Percentiles rank a stretch among this genome's conserved stretches.
phyloP scores from a whole-genome alignment of 495 filamentous ascomycete genomes.

The Aspergillus avenaceus region DNA sequence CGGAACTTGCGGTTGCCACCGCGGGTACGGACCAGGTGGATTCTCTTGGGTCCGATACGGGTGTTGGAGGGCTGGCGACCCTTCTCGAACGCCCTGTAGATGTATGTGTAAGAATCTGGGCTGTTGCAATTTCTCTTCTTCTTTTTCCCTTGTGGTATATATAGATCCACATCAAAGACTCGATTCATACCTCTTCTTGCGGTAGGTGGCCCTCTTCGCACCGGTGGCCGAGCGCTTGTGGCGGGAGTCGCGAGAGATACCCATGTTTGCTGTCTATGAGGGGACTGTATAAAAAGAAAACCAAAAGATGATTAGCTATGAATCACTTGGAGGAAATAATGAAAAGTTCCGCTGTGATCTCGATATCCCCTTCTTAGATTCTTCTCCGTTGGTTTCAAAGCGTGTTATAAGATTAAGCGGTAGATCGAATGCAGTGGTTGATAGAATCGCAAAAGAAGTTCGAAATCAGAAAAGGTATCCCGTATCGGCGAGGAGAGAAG shows the following conservation, averaged over 20 bases:
- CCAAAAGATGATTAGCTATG: slow-evolving; percentile 27
- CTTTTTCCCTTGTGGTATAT: slow-evolving; percentile 1
- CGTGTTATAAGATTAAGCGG: not conserved
- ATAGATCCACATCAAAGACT: not conserved
- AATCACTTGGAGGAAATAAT: not conserved
- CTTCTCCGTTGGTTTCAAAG: too few relatives aligned
- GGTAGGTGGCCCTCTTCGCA: slow-evolving; percentile 93
- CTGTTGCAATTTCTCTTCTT: not conserved
- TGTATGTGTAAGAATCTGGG: slow-evolving; percentile 6
- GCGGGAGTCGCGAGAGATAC: slow-evolving; percentile 98
- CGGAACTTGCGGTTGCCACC: slow-evolving; percentile 99
- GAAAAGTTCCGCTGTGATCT: not conserved
- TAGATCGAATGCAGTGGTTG: slow-evolving; percentile 1
- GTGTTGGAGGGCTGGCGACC: slow-evolving; percentile 99
- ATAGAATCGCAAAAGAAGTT: too few relatives aligned
- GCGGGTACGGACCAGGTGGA: slow-evolving; percentile 97
- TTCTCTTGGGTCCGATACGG: slow-evolving; percentile 96
- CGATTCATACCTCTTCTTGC: slow-evolving; percentile 70
- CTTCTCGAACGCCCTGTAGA: slow-evolving; percentile 95
- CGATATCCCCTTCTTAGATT: not conserved
- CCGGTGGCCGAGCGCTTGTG: slow-evolving; percentile 98
- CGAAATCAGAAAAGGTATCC: too few relatives aligned
- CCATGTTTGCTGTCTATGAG: slow-evolving; percentile 75
- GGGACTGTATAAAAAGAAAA: slow-evolving; percentile 38
- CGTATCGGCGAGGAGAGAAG: not conserved